Conservation (phyloP, 2,329 filamentous ascomycete species). For the Alternaria rosae region DNA sequence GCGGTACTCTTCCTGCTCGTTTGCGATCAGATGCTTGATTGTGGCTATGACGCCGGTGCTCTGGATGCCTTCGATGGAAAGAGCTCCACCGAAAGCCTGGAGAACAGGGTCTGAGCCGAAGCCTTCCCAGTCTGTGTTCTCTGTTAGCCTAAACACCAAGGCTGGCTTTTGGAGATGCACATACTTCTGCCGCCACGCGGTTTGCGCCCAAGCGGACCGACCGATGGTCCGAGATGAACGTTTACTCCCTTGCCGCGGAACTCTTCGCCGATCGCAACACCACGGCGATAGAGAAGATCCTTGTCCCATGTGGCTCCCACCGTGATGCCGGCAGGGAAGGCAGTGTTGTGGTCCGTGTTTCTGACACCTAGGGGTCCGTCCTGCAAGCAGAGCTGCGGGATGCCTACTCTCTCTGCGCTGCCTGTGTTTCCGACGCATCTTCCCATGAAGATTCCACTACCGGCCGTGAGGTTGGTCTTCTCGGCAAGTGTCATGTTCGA, state of each 20-base stretch:
- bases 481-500: slow-evolving; percentile 80
- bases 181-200: slow-evolving; percentile 66
- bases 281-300: slow-evolving; percentile 71
- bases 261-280: slow-evolving; percentile 73
- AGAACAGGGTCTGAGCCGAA: slow-evolving; percentile 76
- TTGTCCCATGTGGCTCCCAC: slow-evolving; percentile 79
- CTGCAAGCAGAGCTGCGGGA: slow-evolving; percentile 69
- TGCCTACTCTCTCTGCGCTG: slow-evolving; percentile 72
- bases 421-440: slow-evolving; percentile 78
- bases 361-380: slow-evolving; percentile 76
- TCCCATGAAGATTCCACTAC: slow-evolving; percentile 75
- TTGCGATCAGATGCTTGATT: slow-evolving; percentile 72
- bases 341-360: slow-evolving; percentile 76
- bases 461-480: slow-evolving; percentile 79
- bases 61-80: slow-evolving; percentile 80
- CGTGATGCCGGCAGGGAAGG: slow-evolving; percentile 81
- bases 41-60: slow-evolving; percentile 76
- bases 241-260: slow-evolving; percentile 77
- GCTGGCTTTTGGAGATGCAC: background rate
- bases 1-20: slow-evolving; percentile 70
- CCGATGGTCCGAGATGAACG: slow-evolving; percentile 72
- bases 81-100: slow-evolving; percentile 75
- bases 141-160: slow-evolving; percentile 10
- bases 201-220: slow-evolving; percentile 73
- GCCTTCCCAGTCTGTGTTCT: slow-evolving; percentile 66